phyloP scores from a whole-genome alignment of 139 green algal species.

The Micractinium conductrix region DNA sequence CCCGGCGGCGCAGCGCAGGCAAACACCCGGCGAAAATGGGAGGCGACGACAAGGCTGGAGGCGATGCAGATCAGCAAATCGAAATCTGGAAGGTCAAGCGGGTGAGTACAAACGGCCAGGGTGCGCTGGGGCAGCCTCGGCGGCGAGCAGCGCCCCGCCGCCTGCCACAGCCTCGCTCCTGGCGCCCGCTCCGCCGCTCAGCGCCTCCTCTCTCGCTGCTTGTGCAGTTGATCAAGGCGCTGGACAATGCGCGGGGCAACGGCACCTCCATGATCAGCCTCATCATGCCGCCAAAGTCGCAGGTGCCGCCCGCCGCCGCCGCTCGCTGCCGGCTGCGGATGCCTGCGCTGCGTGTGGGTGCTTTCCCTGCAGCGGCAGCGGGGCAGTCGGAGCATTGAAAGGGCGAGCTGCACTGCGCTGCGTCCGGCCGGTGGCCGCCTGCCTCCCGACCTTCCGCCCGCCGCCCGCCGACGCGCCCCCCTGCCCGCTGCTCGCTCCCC shows the following conservation, averaged over 20 bases:
- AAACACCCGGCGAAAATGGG: slow-evolving; percentile 7
- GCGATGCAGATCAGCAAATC: slow-evolving; percentile 82
- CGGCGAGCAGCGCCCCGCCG: neutral
- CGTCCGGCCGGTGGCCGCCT: neutral
- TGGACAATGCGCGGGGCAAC: slow-evolving; percentile 89
- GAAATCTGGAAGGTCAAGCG: slow-evolving; percentile 96
- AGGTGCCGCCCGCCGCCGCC: slow-evolving; percentile 57
- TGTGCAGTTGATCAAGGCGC: slow-evolving; percentile 87
- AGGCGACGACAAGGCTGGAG: too few relatives aligned
- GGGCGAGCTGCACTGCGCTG: neutral
- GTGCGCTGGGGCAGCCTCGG: too few relatives aligned
- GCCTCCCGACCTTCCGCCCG: neutral
- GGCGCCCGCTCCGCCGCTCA: neutral
- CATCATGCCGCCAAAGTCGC: slow-evolving; percentile 98
- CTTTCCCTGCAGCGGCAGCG: neutral
- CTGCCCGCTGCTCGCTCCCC: neutral
- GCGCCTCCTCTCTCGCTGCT: neutral
- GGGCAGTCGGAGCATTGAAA: neutral
- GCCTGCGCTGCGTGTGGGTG: neutral
- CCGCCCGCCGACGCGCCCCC: neutral
- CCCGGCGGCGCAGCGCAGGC: neutral
- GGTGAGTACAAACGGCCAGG: slow-evolving; percentile 60
- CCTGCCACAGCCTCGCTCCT: neutral
- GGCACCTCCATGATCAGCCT: slow-evolving; percentile 99
- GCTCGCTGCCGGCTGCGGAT: neutral